These are phyloP conservation scores for Syncephalastrum sp. DNA, from an alignment of 371 early-diverging fungal genomes.

Conservation along the genomic window DNA sequence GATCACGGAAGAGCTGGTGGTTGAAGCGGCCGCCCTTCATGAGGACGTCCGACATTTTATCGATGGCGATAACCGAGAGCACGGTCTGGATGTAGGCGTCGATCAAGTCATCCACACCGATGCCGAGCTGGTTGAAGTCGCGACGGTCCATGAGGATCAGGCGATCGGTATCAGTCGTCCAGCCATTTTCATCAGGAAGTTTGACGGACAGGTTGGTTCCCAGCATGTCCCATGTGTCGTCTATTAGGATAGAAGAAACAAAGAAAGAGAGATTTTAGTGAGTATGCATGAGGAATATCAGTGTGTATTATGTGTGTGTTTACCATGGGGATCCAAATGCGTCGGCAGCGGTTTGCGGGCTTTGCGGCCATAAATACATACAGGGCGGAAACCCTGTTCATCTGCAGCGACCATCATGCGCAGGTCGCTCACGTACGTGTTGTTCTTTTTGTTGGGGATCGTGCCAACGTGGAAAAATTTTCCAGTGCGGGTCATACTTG, in stretches of 20 bases:
- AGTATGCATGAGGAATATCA: too few relatives aligned
- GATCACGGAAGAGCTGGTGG: slow-evolving; percentile 76
- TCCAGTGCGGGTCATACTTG: slow-evolving; percentile 75
- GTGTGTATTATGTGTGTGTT: not conserved
- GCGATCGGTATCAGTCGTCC: slow-evolving; percentile 87
- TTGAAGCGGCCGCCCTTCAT: slow-evolving; percentile 74
- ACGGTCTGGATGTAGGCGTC: slow-evolving; percentile 94
- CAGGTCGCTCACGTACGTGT: slow-evolving; percentile 85
- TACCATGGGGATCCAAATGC: slow-evolving; percentile 55
- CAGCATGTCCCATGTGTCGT: slow-evolving; percentile 88
- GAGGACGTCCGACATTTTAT: slow-evolving; percentile 78
- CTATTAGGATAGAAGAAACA: slow-evolving; percentile 10
- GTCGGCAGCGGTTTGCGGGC: slow-evolving; percentile 78
- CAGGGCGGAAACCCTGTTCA: slow-evolving; percentile 77
- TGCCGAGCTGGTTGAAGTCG: slow-evolving; percentile 88
- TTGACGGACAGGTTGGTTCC: slow-evolving; percentile 91
- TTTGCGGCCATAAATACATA: slow-evolving; percentile 85
- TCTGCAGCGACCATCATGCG: slow-evolving; percentile 91
- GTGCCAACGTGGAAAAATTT: slow-evolving; percentile 92
- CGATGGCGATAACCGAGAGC: slow-evolving; percentile 86
- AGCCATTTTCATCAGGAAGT: slow-evolving; percentile 62
- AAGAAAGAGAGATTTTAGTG: too few relatives aligned
- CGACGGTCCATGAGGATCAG: slow-evolving; percentile 91
- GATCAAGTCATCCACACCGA: slow-evolving; percentile 91
- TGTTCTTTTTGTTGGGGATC: slow-evolving; percentile 87